These are phyloP conservation scores for Punctularia strigosozonata DNA, from an alignment of 768 basidiomycete species.

Conservation along the genomic window DNA sequence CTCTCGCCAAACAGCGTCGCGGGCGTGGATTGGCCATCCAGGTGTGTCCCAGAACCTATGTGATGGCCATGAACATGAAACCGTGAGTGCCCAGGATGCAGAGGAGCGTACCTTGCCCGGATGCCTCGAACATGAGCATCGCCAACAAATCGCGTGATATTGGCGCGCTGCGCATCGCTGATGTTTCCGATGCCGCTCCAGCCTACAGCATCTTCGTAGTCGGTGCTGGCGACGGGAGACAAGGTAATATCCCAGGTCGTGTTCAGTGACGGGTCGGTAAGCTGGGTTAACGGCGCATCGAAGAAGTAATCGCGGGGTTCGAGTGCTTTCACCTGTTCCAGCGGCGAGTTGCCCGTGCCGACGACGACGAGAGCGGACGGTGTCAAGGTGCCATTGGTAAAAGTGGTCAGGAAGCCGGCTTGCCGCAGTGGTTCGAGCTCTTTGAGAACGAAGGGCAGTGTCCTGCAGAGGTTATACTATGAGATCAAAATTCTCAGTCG, in stretches of 20 bases:
- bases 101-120: too few relatives aligned
- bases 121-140: constrained; percentile 33
- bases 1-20: constrained; percentile 31
- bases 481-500: not conserved
- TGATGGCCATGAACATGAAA: too few relatives aligned
- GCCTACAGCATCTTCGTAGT: constrained; percentile 31
- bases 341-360: constrained; percentile 41
- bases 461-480: constrained; percentile 14
- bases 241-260: constrained; percentile 29
- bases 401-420: constrained; percentile 34
- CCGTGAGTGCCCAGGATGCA: too few relatives aligned
- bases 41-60: constrained; percentile 47
- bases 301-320: constrained; percentile 38
- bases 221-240: constrained; percentile 39
- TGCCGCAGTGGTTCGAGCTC: constrained; percentile 34
- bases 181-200: constrained; percentile 36
- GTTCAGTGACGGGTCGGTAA: constrained; percentile 23
- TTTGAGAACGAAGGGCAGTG: constrained; percentile 30
- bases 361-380: constrained; percentile 28
- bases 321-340: constrained; percentile 31
- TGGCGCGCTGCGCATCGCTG: constrained; percentile 24
- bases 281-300: constrained; percentile 35
- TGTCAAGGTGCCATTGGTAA: constrained; percentile 26
- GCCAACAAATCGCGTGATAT: constrained; percentile 26
- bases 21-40: constrained; percentile 32